Conservation (phyloP, 2,329 filamentous ascomycete species). For the Fusarium beomiforme region DNA sequence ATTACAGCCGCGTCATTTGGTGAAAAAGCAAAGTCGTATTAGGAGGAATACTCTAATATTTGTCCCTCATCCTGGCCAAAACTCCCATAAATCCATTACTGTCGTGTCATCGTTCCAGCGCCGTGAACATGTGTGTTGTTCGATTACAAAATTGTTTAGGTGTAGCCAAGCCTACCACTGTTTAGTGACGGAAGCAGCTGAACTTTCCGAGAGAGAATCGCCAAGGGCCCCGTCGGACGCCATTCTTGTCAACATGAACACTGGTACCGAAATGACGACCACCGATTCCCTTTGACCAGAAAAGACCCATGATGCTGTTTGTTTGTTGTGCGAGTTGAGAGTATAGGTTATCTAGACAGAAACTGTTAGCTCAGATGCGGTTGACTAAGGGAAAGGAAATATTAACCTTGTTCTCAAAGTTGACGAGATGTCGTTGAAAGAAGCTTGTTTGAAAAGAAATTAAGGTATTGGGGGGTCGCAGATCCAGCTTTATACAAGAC, state of each 20-base stretch:
- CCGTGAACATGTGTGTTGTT: not conserved
- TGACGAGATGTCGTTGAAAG: slow-evolving; percentile 33
- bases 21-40: slow-evolving; percentile 6
- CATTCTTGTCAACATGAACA: slow-evolving; percentile 57
- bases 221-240: slow-evolving; percentile 61
- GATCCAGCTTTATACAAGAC: slow-evolving; percentile 38
- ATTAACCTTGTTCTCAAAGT: slow-evolving; percentile 3
- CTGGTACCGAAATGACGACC: slow-evolving; percentile 61
- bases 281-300: slow-evolving; percentile 58
- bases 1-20: not conserved
- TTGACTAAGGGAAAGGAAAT: not conserved
- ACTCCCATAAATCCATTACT: slow-evolving; percentile 15
- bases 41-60: not conserved
- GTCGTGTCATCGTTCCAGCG: slow-evolving; percentile 17
- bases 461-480: slow-evolving; percentile 33
- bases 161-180: not conserved
- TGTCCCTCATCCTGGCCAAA: not conserved
- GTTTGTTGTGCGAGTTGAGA: not conserved
- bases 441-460: slow-evolving; percentile 34
- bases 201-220: slow-evolving; percentile 60
- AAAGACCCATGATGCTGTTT: slow-evolving; percentile 55
- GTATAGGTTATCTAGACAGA: not conserved
- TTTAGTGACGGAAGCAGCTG: slow-evolving; percentile 58
- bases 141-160: not conserved
- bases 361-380: not conserved